Evolutionary conservation across 306 rosid species (phyloP).

Genomic region (Acacia melanoxylon): DNA sequence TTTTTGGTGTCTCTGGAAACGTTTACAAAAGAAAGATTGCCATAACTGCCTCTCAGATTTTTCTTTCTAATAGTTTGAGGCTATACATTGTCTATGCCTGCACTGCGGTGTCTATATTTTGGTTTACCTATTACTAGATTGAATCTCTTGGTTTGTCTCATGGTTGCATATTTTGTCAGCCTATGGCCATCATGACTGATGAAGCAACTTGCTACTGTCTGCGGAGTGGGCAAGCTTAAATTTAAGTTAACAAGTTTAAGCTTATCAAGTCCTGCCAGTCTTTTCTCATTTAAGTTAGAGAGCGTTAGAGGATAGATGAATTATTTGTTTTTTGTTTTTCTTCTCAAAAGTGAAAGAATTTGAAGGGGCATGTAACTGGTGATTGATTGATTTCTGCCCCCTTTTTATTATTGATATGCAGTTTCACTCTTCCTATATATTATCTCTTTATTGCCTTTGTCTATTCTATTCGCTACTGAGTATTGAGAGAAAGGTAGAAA

Average conservation of each 20-base stretch:
- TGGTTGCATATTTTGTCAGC: background rate
- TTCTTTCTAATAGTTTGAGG: background rate
- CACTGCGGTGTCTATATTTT: background rate
- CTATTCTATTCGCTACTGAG: no score
- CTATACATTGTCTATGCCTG: background rate
- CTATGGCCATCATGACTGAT: background rate
- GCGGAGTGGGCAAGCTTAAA: background rate
- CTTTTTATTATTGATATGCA: no score
- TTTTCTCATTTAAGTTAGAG: background rate
- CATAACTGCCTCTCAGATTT: background rate
- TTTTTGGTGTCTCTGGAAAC: background rate
- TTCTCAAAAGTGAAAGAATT: background rate
- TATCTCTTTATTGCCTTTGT: no score
- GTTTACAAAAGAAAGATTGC: background rate
- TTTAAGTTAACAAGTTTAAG: background rate
- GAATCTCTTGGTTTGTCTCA: background rate
- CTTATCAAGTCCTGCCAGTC: background rate
- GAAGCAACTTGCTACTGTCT: background rate
- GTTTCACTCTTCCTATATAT: no score
- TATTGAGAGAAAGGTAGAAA: no score
- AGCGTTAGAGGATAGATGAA: background rate
- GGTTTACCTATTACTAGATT: background rate
- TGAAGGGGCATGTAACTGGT: no score
- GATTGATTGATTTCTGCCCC: no score
- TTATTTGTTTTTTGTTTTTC: background rate